A percentile compares a stretch with the other conserved stretches of the same genome.
phyloP scores from a whole-genome alignment of 306 rosid species.

The Amphicarpaea edgeworthii region DNA sequence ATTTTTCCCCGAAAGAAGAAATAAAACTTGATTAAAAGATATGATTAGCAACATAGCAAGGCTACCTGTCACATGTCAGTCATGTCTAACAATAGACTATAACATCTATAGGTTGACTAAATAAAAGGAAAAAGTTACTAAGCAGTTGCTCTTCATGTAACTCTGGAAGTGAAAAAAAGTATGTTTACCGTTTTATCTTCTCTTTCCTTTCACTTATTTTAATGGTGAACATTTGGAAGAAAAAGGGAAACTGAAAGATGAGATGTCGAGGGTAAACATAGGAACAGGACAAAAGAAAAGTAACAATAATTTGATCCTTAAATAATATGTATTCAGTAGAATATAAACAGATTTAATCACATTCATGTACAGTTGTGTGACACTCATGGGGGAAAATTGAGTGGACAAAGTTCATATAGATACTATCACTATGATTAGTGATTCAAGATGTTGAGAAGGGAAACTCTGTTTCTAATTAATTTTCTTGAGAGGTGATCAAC shows the following conservation, averaged over 20 bases:
- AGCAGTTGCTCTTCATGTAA: not conserved
- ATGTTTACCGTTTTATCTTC: not conserved
- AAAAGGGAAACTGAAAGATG: not conserved
- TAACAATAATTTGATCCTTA: conserved; percentile 23
- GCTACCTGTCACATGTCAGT: not conserved
- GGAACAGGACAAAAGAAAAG: not conserved
- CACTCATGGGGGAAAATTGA: conserved; percentile 40
- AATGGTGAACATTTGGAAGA: not conserved
- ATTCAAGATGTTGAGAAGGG: conserved; percentile 50
- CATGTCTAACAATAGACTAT: no score
- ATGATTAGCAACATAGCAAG: not conserved
- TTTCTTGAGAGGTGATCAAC: conserved; percentile 48
- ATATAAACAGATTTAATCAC: not conserved
- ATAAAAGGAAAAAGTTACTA: not conserved
- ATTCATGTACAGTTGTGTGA: conserved; percentile 33
- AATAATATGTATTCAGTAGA: conserved; percentile 22
- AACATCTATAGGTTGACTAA: not conserved
- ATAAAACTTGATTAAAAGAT: not conserved
- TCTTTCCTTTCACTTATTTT: conserved; percentile 4
- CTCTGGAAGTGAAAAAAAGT: conserved; percentile 2
- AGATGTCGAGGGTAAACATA: conserved; percentile 21
- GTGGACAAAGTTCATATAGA: not conserved
- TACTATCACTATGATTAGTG: conserved; percentile 31
- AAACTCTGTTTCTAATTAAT: conserved; percentile 46
- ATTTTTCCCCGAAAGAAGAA: not conserved